Percentiles rank a stretch among this genome's conserved stretches.
phyloP scores from a whole-genome alignment of 192 early-diverging fungal species.

The Linnemannia exigua region DNA sequence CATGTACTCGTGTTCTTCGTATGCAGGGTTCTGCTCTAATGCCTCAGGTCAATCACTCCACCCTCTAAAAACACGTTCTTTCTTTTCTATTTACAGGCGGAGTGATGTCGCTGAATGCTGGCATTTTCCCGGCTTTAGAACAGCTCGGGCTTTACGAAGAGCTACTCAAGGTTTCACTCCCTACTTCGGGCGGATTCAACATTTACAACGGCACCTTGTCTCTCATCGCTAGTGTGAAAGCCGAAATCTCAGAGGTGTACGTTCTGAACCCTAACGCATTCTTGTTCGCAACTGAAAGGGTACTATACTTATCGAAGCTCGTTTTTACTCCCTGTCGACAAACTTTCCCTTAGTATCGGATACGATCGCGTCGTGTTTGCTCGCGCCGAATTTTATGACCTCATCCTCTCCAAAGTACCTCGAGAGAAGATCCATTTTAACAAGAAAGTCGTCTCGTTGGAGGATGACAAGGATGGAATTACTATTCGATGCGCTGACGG shows the following conservation, averaged over 20 bases:
- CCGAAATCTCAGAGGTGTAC: too few species aligned
- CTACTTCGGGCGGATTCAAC: too few species aligned
- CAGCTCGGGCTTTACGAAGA: conserved; percentile 11
- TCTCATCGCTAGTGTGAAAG: not conserved
- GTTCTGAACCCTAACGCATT: too few species aligned
- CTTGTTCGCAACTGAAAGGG: not conserved
- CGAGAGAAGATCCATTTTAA: conserved; percentile 18
- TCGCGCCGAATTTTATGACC: conserved; percentile 11
- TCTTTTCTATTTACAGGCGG: not conserved
- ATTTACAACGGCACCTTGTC: not conserved
- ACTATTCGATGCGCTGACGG: conserved; percentile 12
- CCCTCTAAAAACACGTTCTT: not conserved
- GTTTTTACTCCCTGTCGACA: too few species aligned
- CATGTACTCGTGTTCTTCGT: too few species aligned
- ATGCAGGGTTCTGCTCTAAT: too few species aligned
- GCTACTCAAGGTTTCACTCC: not conserved
- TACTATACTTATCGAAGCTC: not conserved
- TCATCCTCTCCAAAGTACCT: conserved; percentile 11
- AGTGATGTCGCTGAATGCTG: conserved; percentile 1
- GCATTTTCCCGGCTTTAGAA: not conserved
- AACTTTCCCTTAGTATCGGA: conserved; percentile 9
- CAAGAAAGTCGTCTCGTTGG: conserved; percentile 10
- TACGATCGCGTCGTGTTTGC: conserved; percentile 8
- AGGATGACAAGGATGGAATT: not conserved
- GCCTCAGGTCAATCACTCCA: too few species aligned